A percentile compares a stretch with the other conserved stretches of the same genome.
Conservation (phyloP, 108 stramenopile species). For the Parmales sp. region DNA sequence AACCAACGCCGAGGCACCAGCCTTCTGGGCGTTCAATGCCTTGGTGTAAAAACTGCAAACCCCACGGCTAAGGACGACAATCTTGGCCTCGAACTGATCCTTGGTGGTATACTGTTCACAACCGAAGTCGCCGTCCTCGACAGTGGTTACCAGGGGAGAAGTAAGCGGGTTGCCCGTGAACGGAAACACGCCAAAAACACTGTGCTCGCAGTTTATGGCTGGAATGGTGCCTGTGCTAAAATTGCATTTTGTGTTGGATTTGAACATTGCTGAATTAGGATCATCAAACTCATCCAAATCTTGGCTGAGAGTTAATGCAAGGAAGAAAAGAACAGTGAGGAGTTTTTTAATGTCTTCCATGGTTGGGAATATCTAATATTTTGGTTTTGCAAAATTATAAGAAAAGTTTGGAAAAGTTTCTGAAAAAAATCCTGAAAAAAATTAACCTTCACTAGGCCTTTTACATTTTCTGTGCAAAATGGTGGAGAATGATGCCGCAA, state of each 20-base stretch:
- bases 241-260: background rate
- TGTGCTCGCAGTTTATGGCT: background rate
- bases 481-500: slow-evolving; percentile 83
- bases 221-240: background rate
- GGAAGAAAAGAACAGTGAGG: too few relatives aligned
- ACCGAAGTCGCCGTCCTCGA: background rate
- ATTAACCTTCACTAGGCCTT: too few relatives aligned
- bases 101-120: background rate
- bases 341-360: too few relatives aligned
- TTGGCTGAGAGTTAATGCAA: slow-evolving; percentile 80
- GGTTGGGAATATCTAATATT: too few relatives aligned
- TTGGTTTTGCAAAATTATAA: too few relatives aligned
- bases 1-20: background rate
- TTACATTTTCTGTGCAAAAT: too few relatives aligned
- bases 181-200: background rate
- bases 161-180: background rate
- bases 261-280: background rate
- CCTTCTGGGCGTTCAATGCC: background rate
- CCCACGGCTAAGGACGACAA: background rate
- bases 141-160: background rate
- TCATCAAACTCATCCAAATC: slow-evolving; percentile 31
- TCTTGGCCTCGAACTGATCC: background rate
- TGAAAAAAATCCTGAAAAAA: too few relatives aligned
- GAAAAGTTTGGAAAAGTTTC: too few relatives aligned
- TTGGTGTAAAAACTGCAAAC: background rate